phyloP scores from a whole-genome alignment of 2,329 filamentous ascomycete genomes.

The Alternaria alternata region DNA sequence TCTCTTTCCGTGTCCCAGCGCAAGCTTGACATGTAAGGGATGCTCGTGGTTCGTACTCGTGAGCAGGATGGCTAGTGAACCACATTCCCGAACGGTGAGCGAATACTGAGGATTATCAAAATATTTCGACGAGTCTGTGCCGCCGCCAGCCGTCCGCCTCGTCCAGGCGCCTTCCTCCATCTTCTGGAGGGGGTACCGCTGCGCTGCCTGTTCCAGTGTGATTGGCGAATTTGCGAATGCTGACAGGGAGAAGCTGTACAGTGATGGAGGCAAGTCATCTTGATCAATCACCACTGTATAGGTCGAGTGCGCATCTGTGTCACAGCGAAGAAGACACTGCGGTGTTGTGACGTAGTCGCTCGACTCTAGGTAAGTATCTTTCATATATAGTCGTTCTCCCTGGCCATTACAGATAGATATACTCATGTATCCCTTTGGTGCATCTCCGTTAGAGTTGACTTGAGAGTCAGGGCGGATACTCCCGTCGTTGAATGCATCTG shows the following conservation, averaged over 20 bases:
- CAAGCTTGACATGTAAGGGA: slow-evolving; percentile 83
- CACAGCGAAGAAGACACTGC: slow-evolving; percentile 83
- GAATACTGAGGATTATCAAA: slow-evolving; percentile 88
- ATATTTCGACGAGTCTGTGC: slow-evolving; percentile 77
- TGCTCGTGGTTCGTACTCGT: slow-evolving; percentile 72
- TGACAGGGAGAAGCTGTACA: slow-evolving; percentile 87
- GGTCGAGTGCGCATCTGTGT: slow-evolving; percentile 60
- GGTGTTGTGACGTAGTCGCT: slow-evolving; percentile 93
- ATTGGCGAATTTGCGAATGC: slow-evolving; percentile 76
- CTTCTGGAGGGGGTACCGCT: slow-evolving; percentile 67
- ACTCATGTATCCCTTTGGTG: slow-evolving; percentile 78
- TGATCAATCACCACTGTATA: slow-evolving; percentile 78
- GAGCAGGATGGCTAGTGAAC: slow-evolving; percentile 76
- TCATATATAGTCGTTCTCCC: slow-evolving; percentile 77
- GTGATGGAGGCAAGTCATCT: slow-evolving; percentile 75
- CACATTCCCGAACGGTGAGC: slow-evolving; percentile 64
- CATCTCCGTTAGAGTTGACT: slow-evolving; percentile 37
- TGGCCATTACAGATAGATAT: slow-evolving; percentile 79
- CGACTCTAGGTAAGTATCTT: slow-evolving; percentile 74
- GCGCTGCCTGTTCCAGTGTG: slow-evolving; percentile 66
- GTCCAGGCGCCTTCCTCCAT: slow-evolving; percentile 76
- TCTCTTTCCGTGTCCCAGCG: slow-evolving; percentile 78
- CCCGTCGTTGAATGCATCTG: slow-evolving; percentile 45
- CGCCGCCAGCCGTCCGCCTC: slow-evolving; percentile 81
- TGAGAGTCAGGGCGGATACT: slow-evolving; percentile 34